Evolutionary conservation across 805 yeast genomes (phyloP), one percentile per base, ranked within the genome.

Genomic region (Ogataea philodendri): DNA sequence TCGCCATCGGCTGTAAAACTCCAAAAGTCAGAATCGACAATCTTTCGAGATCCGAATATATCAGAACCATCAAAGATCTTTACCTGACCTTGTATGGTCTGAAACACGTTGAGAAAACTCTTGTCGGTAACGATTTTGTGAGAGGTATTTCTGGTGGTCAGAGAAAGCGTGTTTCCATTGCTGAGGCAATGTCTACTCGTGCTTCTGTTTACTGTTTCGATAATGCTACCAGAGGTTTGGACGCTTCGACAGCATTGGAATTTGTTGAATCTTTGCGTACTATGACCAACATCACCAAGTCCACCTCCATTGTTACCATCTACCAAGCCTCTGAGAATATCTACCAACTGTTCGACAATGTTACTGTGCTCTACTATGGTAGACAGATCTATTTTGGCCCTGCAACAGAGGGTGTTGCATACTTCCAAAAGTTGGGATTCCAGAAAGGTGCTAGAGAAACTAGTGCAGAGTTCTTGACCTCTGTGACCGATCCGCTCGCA

Each of bases 101-200:
- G 46, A 65, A 70, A 29, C 83, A 79, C 55, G 76, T 81, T 9
- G 67, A 71, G 42, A 66, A 75, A 44, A 79, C 86, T 14, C 67
- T 76, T 32, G 84, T 79, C 34, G 85, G 85, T 54, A 71, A 74
- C 47, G 84, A 79, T 55, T 74, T 71, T 37, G 76, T 79, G 11
- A 68, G 84, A 57, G 85, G 85, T 59, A 76, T 79, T 29, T 77
- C 84, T 22, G 85, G 85, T 52, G 85, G 85, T 61, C 83, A 79
- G 62, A 64, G 85, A 49, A 79, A 79, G 61, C 74, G 85, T 63
- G 84, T 78, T 15, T 76, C 84, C 4, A 71, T 79, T 48, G 84
- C 81, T 3, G 85, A 79, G 57, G 82, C 75, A 3, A 67, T 74
- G 49, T 67, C 73, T 20, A 63, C 72, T 51, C 66, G 72, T 35